A percentile compares a stretch with the other conserved stretches of the same genome.
phyloP scores from a whole-genome alignment of 495 filamentous ascomycete species.

The Schizothecium vesticola region DNA sequence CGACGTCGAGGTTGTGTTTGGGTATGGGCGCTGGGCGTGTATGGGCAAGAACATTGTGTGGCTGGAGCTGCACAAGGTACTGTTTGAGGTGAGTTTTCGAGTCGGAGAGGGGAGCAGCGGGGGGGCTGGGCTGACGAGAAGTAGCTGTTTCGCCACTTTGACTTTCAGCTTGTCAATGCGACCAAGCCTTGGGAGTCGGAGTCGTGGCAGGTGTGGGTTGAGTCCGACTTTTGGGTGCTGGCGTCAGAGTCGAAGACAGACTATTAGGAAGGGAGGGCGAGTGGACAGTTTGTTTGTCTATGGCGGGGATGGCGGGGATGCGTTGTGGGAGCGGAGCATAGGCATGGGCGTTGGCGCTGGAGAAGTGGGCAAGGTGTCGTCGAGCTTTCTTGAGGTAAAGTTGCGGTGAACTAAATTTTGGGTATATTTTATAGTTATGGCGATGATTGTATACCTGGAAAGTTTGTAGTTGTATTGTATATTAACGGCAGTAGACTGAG shows the following conservation, averaged over 20 bases:
- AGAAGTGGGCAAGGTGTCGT: background rate
- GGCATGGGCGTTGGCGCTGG: background rate
- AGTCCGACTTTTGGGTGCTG: constrained; percentile 6
- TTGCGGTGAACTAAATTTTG: background rate
- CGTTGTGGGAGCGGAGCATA: background rate
- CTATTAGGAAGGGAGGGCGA: background rate
- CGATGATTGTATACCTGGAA: background rate
- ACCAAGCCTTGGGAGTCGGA: constrained; percentile 28
- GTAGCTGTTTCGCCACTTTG: constrained; percentile 33
- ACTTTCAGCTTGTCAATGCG: constrained; percentile 41
- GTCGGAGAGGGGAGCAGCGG: no score
- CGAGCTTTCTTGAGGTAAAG: background rate
- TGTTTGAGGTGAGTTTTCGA: constrained; percentile 40
- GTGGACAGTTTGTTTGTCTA: background rate
- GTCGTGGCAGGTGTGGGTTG: background rate
- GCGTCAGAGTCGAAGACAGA: background rate
- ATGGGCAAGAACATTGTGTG: constrained; percentile 33
- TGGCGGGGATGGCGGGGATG: background rate
- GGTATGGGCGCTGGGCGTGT: constrained; percentile 33
- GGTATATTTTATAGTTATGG: background rate
- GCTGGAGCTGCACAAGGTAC: constrained; percentile 45
- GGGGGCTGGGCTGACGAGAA: background rate
- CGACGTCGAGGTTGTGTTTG: constrained; percentile 23
- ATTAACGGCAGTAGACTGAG: background rate
- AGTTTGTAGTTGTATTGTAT: background rate